Conservation (phyloP, 2,329 filamentous ascomycete species). For the Biscogniauxia mediterranea region DNA sequence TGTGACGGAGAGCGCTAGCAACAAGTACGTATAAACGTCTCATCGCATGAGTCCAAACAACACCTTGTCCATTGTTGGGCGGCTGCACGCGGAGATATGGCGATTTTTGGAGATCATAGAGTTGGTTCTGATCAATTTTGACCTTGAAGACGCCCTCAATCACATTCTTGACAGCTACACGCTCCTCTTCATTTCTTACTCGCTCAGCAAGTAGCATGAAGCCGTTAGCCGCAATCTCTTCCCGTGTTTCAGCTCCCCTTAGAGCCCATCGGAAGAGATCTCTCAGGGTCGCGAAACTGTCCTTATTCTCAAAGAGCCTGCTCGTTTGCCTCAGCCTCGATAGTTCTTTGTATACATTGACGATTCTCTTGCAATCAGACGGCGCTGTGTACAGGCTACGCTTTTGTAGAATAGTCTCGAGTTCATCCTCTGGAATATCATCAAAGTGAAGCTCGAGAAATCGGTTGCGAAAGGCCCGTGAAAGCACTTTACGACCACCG, state of each 20-base stretch:
- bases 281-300: constrained; percentile 92
- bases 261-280: constrained; percentile 96
- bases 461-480: constrained; percentile 91
- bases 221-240: constrained; percentile 86
- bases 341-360: constrained; percentile 89
- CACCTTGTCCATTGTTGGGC: constrained; percentile 54
- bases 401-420: constrained; percentile 87
- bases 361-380: constrained; percentile 87
- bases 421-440: constrained; percentile 92
- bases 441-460: constrained; percentile 98
- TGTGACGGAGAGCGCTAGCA: constrained; percentile 79
- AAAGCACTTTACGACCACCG: constrained; percentile 89
- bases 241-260: constrained; percentile 76
- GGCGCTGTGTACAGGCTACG: constrained; percentile 83
- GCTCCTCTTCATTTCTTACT: constrained; percentile 87
- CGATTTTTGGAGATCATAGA: constrained; percentile 66
- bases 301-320: constrained; percentile 92
- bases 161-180: constrained; percentile 76
- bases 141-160: constrained; percentile 92
- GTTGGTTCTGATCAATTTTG: constrained; percentile 66
- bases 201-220: constrained; percentile 96
- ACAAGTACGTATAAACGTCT: constrained; percentile 86
- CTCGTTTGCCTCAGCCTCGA: constrained; percentile 86
- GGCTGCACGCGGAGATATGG: constrained; percentile 52
- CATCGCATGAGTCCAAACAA: constrained; percentile 97